Base-by-base conservation (phyloP, 305 asterid species). In the Striga hermonthica region DNA sequence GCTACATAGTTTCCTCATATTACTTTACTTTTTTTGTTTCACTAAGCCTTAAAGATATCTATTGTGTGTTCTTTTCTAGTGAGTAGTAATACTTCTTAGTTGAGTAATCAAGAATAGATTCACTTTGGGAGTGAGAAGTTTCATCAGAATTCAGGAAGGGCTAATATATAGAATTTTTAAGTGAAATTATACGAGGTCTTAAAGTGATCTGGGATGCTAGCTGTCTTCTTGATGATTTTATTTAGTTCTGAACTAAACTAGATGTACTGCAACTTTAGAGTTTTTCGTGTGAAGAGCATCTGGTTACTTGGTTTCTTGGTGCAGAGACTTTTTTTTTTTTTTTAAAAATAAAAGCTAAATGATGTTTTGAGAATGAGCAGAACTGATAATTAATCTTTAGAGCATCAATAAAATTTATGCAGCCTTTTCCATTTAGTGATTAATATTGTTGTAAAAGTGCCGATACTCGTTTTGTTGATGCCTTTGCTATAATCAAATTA, bases 171-270 rank as follows among this genome's bases (percentile, higher is more conserved):
- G 22, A 38, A 57, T 55, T 52, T 13, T 3, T 61, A 65, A 62
- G 28, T 41, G 38, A 37, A 50, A 11, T 35, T 49, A 37, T 28
- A 52, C 14, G 62, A 45, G 40, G n/a, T 43, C 53, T 54, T 44
- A 55, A 54, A 66, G 68, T 16, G 38, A 65, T 69, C 62, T 57
- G 59, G 60, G 71, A 14, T 22, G 34, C 48, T 66, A 62, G 38
- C 57, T 53, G 48, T 45, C 60, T 69, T 44, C 14, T 37, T 36
- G 63, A 56, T 38, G 57, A 36, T 34, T 69, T 60, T 38, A 48
- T 38, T 40, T 15, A 22, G 63, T 48, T 37, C 7, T 37, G 35
- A 39, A 15, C 45, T 57, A 43, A 39, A 15, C 45, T 57, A 43
- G 45, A 50, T 59, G 5, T 40, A 31, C 49, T 37, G 58, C 65